A percentile compares a stretch with the other conserved stretches of the same genome.
phyloP scores from a whole-genome alignment of 73 alveolate species.

The Blepharisma stoltei region DNA sequence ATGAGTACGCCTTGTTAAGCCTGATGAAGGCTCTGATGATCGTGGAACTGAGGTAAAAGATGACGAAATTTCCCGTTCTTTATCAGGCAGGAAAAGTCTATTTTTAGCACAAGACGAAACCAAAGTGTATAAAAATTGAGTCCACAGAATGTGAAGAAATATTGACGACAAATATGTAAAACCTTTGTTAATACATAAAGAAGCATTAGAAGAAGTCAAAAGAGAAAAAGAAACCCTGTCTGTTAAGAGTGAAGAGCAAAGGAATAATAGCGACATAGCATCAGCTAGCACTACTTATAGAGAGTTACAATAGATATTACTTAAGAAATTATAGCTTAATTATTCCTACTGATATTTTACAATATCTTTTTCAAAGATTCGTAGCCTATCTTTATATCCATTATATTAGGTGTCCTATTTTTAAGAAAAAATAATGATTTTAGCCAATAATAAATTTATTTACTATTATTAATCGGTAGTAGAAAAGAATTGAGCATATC shows the following conservation, averaged over 20 bases:
- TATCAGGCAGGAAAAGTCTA: background rate
- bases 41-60: slow-evolving; percentile 40
- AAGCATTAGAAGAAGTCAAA: slow-evolving; percentile 14
- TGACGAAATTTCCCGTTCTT: background rate
- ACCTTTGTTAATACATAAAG: background rate
- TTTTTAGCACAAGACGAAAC: background rate
- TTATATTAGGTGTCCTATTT: no score
- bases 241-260: background rate
- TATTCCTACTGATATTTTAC: no score
- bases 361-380: no score
- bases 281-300: no score
- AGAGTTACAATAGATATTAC: no score
- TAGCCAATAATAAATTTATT: no score
- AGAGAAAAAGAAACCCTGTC: background rate
- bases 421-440: no score
- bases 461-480: no score
- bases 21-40: slow-evolving; percentile 1
- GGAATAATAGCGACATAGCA: background rate
- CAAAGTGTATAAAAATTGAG: background rate
- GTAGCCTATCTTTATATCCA: no score
- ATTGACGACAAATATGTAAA: slow-evolving; percentile 11
- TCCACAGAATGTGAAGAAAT: background rate
- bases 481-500: no score
- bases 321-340: no score
- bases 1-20: slow-evolving; percentile 32